A percentile compares a stretch with the other conserved stretches of the same genome.
Conservation (phyloP, 148 eudicot species). For the Limonium bicolor region DNA sequence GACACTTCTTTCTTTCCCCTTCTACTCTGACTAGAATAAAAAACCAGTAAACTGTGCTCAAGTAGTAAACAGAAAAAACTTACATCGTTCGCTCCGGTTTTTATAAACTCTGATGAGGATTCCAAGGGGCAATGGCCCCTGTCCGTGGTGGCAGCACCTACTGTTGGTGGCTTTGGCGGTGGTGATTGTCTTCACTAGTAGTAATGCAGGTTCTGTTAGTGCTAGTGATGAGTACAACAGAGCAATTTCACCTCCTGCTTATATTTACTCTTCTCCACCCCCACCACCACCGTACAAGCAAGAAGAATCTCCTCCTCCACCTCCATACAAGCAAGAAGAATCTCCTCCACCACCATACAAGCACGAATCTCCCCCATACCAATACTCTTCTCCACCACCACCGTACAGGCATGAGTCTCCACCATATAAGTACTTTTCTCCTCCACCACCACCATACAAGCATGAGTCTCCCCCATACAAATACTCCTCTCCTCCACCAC, state of each 20-base stretch:
- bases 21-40: no score
- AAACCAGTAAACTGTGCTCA: no score
- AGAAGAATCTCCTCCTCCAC: constrained; percentile 2
- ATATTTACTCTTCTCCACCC: background rate
- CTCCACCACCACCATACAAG: constrained; percentile 9
- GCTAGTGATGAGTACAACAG: no score
- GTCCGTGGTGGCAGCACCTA: no score
- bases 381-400: constrained; percentile 19
- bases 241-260: constrained; percentile 1
- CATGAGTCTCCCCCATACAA: constrained; percentile 2
- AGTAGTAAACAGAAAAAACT: no score
- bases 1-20: no score
- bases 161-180: no score
- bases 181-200: no score
- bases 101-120: no score
- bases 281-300: constrained; percentile 3
- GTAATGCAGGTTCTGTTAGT: no score
- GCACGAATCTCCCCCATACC: constrained; percentile 10
- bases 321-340: background rate
- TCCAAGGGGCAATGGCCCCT: no score
- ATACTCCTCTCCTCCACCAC: constrained; percentile 14
- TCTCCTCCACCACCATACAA: constrained; percentile 7
- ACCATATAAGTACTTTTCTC: constrained; percentile 14
- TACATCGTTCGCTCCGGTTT: no score
- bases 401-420: constrained; percentile 10